Base-by-base conservation (phyloP, 1,284 basidiomycete genomes). In the Trametes versicolor region DNA sequence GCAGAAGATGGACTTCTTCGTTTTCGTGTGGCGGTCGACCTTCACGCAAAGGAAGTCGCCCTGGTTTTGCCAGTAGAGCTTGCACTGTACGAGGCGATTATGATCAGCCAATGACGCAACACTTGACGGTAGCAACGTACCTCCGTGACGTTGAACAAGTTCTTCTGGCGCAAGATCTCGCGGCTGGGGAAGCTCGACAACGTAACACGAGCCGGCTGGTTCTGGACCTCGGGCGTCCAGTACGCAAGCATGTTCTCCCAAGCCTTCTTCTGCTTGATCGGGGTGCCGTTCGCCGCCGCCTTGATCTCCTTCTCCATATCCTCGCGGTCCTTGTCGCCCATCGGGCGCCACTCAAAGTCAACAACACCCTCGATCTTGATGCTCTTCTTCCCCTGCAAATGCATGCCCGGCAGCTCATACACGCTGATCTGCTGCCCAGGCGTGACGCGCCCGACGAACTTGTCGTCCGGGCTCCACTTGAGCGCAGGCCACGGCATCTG, bases 41-140 rank as follows among this genome's bases (percentile, higher is more conserved):
- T 98, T 99, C 80, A 99, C 98, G 75, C 98, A 99, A 29, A 99
- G 88, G 84, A 96, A 99, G 80, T 99, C 97, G 57, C 98, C 98
- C 77, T 98, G 95, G 75, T 97, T 98, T 82, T 99, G 98, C 97
- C 96, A 99, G 81, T 94, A 93, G 53, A 99, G 87, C 83, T 99
- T 99, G 81, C 97, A 99, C 96, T 98, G 72, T 4, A 37, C 13
- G 23, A 32, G 29, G 13, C 9, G 19, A 12, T 17, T 12, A 55
- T 39, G 13, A 48, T 55, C 34, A 34, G 27, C 27, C 17, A 41
- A 7, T 2, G 6, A 34, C 2, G 9, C 9, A 34, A 15, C 23
- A 58, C 54, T 4, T 55, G 19, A 34, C 53, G 55, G 29, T 25
- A 23, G 56, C 55, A 57, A 65, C 50, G 73, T 73, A 96, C 96